Conservation (phyloP, 768 basidiomycete species). For the Amanita rubescens region DNA sequence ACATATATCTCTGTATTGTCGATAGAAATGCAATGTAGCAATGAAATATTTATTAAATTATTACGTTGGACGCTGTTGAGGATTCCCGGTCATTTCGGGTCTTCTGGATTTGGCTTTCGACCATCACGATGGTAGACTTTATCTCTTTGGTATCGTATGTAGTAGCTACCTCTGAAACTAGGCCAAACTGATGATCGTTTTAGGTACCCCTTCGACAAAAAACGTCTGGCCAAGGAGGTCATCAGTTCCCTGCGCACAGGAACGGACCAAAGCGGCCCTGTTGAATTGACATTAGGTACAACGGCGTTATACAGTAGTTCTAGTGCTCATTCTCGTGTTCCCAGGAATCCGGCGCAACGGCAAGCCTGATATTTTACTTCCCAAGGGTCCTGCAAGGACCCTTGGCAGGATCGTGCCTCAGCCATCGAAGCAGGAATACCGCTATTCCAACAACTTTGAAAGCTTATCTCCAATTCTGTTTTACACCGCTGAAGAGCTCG, state of each 20-base stretch:
- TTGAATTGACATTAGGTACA: slow-evolving; percentile 41
- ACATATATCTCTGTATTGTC: no score
- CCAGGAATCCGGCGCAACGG: slow-evolving; percentile 37
- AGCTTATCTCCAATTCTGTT: slow-evolving; percentile 46
- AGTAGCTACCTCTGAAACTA: background rate
- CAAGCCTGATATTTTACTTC: slow-evolving; percentile 38
- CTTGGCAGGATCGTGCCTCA: background rate
- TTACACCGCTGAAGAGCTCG: slow-evolving; percentile 19
- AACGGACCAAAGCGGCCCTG: slow-evolving; percentile 8
- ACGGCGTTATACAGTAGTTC: background rate
- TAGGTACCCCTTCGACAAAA: slow-evolving; percentile 26
- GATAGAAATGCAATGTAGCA: no score
- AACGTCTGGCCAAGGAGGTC: slow-evolving; percentile 23
- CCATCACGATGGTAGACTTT: background rate
- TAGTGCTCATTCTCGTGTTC: background rate
- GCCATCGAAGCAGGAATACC: slow-evolving; percentile 6
- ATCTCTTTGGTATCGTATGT: background rate
- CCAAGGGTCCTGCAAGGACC: slow-evolving; percentile 15
- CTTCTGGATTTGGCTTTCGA: background rate
- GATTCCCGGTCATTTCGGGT: no score
- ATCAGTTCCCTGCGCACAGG: slow-evolving; percentile 22
- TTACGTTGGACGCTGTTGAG: background rate
- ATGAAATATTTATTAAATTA: no score
- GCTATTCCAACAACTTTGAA: slow-evolving; percentile 24
- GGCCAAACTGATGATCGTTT: background rate